Conservation (phyloP, 2,329 filamentous ascomycete species). For the Sporothrix sp. region DNA sequence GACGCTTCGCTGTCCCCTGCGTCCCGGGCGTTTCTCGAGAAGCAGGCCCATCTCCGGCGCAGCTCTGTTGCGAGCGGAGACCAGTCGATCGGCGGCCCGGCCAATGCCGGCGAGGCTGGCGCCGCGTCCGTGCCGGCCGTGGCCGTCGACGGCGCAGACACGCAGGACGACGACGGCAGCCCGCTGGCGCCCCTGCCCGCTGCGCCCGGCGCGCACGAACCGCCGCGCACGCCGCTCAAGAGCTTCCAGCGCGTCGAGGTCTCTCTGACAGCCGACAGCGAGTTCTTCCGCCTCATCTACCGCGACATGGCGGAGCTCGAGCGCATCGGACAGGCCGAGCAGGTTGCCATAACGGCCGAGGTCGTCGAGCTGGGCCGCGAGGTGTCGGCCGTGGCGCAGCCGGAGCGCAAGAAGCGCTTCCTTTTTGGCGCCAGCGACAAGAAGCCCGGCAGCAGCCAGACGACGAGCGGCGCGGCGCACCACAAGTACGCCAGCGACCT, state of each 20-base stretch:
- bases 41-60: slow-evolving; percentile 34
- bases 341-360: slow-evolving; percentile 50
- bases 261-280: slow-evolving; percentile 63
- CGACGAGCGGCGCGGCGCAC: slow-evolving; percentile 23
- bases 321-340: slow-evolving; percentile 55
- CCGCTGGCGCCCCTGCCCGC: not conserved
- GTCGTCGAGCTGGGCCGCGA: slow-evolving; percentile 56
- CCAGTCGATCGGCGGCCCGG: not conserved
- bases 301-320: slow-evolving; percentile 62
- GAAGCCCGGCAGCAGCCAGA: slow-evolving; percentile 53
- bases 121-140: not conserved
- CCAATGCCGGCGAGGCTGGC: not conserved
- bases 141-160: not conserved
- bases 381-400: slow-evolving; percentile 55
- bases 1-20: slow-evolving; percentile 58
- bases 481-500: slow-evolving; percentile 44
- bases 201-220: not conserved
- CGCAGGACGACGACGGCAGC: not conserved
- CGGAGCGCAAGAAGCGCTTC: slow-evolving; percentile 25
- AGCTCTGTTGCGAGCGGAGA: not conserved
- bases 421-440: slow-evolving; percentile 51
- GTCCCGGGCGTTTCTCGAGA: slow-evolving; percentile 54
- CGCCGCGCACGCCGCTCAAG: slow-evolving; percentile 2
- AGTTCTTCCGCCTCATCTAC: slow-evolving; percentile 71
- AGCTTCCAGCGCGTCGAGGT: slow-evolving; percentile 50